These are phyloP conservation scores for Termitomyces heimii DNA, from an alignment of 768 basidiomycete genomes.

Conservation along the genomic window DNA sequence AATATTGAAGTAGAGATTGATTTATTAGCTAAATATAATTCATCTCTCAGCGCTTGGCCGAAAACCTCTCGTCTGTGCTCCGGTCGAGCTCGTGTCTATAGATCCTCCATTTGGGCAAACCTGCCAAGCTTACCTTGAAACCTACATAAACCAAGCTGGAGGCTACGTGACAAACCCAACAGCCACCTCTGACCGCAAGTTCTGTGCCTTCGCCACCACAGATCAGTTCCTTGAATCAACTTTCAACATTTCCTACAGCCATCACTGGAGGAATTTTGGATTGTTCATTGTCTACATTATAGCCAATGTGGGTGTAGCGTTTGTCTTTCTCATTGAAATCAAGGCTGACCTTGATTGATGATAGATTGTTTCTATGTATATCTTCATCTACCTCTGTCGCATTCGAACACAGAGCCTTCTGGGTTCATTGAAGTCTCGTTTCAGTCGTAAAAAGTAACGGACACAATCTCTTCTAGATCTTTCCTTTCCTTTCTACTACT, in stretches of 20 bases:
- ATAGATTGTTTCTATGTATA: slow-evolving; percentile 40
- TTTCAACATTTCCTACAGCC: slow-evolving; percentile 59
- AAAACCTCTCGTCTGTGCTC: slow-evolving; percentile 47
- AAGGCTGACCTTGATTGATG: not conserved
- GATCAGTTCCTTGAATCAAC: slow-evolving; percentile 45
- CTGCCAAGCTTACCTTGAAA: slow-evolving; percentile 45
- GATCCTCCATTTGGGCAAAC: slow-evolving; percentile 52
- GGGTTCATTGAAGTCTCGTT: not conserved
- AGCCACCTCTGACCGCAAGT: slow-evolving; percentile 45
- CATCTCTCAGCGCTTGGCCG: slow-evolving; percentile 44
- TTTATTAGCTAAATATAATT: slow-evolving; percentile 26
- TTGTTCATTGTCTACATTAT: slow-evolving; percentile 42
- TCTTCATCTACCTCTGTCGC: slow-evolving; percentile 39
- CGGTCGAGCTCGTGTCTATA: slow-evolving; percentile 55
- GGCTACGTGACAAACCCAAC: slow-evolving; percentile 55
- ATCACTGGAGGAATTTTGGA: slow-evolving; percentile 48
- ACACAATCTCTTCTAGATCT: not conserved
- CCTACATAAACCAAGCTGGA: slow-evolving; percentile 45
- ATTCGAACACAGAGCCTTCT: slow-evolving; percentile 10
- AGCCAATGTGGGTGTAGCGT: slow-evolving; percentile 32
- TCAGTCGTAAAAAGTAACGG: slow-evolving; percentile 1
- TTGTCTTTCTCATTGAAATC: not conserved
- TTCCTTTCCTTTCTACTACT: too few relatives aligned
- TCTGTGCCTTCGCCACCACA: slow-evolving; percentile 48
- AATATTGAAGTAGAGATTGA: slow-evolving; percentile 4